Evolutionary conservation across 169 alveolate species (phyloP).

Genomic region (Eimeria sp.): DNA sequence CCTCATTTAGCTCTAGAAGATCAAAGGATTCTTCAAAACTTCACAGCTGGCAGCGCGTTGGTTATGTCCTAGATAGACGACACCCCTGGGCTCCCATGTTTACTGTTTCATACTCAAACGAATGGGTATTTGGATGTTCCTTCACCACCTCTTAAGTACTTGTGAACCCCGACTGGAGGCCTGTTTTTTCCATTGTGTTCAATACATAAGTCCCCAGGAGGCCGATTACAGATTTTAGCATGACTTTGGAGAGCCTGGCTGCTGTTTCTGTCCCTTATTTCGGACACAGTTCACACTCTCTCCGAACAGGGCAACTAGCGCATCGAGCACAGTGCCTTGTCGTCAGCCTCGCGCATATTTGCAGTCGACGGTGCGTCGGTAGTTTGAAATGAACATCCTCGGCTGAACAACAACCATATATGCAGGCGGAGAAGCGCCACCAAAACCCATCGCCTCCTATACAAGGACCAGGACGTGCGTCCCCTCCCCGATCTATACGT

Average conservation of each 20-base stretch:
- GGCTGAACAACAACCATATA: background rate
- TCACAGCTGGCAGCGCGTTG: no score
- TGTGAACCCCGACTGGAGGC: background rate
- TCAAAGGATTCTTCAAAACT: no score
- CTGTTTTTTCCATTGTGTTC: background rate
- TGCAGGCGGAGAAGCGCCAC: background rate
- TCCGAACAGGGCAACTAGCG: background rate
- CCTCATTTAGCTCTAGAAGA: no score
- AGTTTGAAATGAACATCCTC: background rate
- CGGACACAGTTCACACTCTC: background rate
- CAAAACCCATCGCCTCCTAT: no score
- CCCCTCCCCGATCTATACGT: background rate
- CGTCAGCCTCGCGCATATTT: background rate
- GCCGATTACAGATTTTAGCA: background rate
- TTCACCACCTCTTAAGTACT: no score
- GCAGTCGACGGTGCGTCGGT: background rate
- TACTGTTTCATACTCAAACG: no score
- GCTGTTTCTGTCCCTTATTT: background rate
- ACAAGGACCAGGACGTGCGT: background rate
- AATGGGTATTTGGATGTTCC: no score
- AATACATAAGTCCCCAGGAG: background rate
- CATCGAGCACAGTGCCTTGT: background rate
- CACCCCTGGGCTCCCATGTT: no score
- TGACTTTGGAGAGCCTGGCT: background rate
- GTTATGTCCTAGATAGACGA: no score